Conservation (phyloP, 768 basidiomycete genomes). For the Tricholoma sp. region DNA sequence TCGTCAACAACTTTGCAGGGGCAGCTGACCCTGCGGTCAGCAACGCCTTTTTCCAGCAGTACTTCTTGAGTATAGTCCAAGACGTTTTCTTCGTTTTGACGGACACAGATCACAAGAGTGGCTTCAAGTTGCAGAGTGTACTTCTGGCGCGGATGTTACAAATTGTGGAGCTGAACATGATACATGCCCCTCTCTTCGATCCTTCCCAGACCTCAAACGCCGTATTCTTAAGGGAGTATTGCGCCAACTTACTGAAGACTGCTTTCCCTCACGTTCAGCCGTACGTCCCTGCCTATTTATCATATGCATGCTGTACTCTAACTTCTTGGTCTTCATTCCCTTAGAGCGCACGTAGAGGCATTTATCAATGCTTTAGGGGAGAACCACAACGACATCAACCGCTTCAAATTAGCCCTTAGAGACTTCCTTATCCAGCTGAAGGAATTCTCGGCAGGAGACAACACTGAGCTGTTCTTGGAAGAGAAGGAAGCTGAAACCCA, state of each 20-base stretch:
- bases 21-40: slow-evolving; percentile 71
- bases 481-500: slow-evolving; percentile 89
- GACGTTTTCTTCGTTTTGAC: slow-evolving; percentile 98
- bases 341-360: slow-evolving; percentile 59
- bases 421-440: slow-evolving; percentile 98
- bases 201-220: slow-evolving; percentile 74
- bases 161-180: slow-evolving; percentile 76
- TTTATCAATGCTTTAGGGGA: slow-evolving; percentile 68
- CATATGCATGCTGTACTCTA: slow-evolving; percentile 8
- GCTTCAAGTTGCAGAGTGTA: slow-evolving; percentile 92
- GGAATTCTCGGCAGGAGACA: slow-evolving; percentile 89
- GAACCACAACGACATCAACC: slow-evolving; percentile 73
- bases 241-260: slow-evolving; percentile 75
- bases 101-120: slow-evolving; percentile 98
- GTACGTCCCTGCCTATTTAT: slow-evolving; percentile 37
- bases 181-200: slow-evolving; percentile 84
- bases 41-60: slow-evolving; percentile 95
- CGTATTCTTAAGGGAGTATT: slow-evolving; percentile 79
- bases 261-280: slow-evolving; percentile 92
- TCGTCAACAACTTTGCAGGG: slow-evolving; percentile 89
- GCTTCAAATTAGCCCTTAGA: slow-evolving; percentile 91
- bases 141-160: slow-evolving; percentile 93
- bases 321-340: slow-evolving; percentile 1
- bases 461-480: slow-evolving; percentile 86
- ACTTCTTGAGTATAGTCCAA: slow-evolving; percentile 88